Conservation (phyloP, 371 early-diverging fungal genomes). For the Dinochytrium kinnereticum region DNA sequence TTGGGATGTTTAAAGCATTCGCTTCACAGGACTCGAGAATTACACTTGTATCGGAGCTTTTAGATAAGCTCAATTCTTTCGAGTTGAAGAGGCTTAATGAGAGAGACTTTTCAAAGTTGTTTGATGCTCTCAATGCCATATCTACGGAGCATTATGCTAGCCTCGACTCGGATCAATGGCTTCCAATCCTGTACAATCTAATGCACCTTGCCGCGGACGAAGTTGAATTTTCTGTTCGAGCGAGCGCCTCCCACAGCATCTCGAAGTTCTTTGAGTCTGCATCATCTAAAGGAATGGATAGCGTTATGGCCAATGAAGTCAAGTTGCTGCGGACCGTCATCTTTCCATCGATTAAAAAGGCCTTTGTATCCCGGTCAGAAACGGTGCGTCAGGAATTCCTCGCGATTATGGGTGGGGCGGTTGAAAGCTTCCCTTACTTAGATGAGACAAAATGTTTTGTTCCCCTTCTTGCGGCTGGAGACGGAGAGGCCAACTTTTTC, state of each 20-base stretch:
- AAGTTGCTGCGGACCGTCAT: conserved; percentile 52
- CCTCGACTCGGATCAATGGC: conserved; percentile 78
- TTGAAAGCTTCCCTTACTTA: conserved; percentile 64
- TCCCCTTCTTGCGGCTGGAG: conserved; percentile 64
- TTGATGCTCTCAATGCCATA: conserved; percentile 76
- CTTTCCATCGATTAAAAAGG: conserved; percentile 78
- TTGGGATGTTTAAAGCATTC: conserved; percentile 67
- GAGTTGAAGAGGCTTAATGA: conserved; percentile 80
- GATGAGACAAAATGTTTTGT: conserved; percentile 72
- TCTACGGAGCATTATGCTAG: conserved; percentile 66
- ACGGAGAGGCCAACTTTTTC: conserved; percentile 90
- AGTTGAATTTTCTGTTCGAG: conserved; percentile 88
- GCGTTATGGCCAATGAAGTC: conserved; percentile 59
- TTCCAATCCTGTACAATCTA: conserved; percentile 89
- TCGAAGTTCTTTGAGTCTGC: conserved; percentile 65
- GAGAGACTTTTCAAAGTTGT: conserved; percentile 83
- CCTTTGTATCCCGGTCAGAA: conserved; percentile 64
- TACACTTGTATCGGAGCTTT: conserved; percentile 37
- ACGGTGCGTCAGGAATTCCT: conserved; percentile 76
- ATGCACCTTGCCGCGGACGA: conserved; percentile 76
- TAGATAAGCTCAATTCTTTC: conserved; percentile 79
- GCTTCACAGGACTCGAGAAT: conserved; percentile 62
- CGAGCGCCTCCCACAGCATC: conserved; percentile 78
- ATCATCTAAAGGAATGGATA: conserved; percentile 39
- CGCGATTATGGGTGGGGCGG: conserved; percentile 64